phyloP scores from a whole-genome alignment of 2,329 filamentous ascomycete species.

The Chrysosphaeria jannelii region DNA sequence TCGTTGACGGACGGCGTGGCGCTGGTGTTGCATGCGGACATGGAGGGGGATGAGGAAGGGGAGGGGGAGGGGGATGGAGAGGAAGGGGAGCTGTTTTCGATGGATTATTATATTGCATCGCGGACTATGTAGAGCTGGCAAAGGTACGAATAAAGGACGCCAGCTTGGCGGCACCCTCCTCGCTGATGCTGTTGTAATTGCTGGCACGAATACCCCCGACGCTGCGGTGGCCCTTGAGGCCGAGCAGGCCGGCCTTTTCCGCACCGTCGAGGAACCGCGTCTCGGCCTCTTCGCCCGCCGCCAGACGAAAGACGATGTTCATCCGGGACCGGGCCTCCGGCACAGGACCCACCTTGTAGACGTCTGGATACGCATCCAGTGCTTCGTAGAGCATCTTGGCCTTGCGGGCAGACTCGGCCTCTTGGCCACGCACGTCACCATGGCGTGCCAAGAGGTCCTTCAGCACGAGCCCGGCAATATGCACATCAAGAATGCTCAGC shows the following conservation, averaged over 20 bases:
- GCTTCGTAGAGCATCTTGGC: conserved; percentile 45
- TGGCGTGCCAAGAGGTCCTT: conserved; percentile 36
- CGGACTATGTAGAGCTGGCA: conserved; percentile 11
- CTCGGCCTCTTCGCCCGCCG: conserved; percentile 31
- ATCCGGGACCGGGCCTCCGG: conserved; percentile 54
- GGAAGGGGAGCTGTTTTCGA: too few relatives aligned
- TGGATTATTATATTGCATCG: too few relatives aligned
- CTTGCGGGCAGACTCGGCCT: conserved; percentile 44
- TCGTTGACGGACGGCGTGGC: conserved; percentile 63
- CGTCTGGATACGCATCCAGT: conserved; percentile 38
- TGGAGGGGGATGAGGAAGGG: too few relatives aligned
- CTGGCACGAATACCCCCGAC: conserved; percentile 64
- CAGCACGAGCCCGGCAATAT: conserved; percentile 69
- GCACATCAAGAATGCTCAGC: conserved; percentile 75
- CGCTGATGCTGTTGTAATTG: conserved; percentile 66
- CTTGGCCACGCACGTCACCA: conserved; percentile 41
- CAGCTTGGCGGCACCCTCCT: conserved; percentile 36
- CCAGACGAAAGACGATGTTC: conserved; percentile 81
- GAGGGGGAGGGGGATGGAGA: too few relatives aligned
- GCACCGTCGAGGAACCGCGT: conserved; percentile 52
- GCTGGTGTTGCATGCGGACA: conserved; percentile 55
- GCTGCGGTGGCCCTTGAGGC: conserved; percentile 66
- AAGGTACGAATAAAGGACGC: conserved; percentile 28
- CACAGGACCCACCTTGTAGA: conserved; percentile 53
- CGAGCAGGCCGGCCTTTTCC: conserved; percentile 35